Evolutionary conservation across 2,329 filamentous ascomycete species (phyloP).

Genomic region (Ustilaginoidea virens): DNA sequence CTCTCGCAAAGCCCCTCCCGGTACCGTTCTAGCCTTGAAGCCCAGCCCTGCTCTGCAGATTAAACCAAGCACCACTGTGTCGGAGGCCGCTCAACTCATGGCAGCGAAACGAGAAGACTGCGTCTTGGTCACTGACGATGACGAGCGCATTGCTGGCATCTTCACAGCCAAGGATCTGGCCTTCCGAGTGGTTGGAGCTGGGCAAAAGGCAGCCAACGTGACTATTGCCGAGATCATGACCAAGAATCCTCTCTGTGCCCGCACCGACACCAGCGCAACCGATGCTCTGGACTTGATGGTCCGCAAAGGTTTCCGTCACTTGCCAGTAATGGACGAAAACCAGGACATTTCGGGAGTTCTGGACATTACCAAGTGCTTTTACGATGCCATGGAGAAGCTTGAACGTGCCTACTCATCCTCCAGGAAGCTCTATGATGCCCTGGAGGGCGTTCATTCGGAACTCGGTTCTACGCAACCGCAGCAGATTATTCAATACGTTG

Average conservation of each 20-base stretch:
- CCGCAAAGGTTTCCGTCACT: conserved; percentile 88
- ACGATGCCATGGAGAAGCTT: conserved; percentile 99
- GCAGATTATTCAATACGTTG: conserved; percentile 97
- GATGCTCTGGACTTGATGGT: conserved; percentile 98
- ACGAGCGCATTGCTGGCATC: conserved; percentile 95
- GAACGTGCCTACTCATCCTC: conserved; percentile 96
- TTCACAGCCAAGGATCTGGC: conserved; percentile 98
- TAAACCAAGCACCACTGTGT: conserved; percentile 84
- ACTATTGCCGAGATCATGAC: conserved; percentile 99
- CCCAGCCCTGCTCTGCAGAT: conserved; percentile 94
- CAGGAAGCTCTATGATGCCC: conserved; percentile 91
- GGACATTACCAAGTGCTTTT: conserved; percentile 99
- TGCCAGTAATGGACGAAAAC: conserved; percentile 99
- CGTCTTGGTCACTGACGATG: conserved; percentile 91
- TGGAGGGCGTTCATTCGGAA: conserved; percentile 96
- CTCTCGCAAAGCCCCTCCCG: conserved; percentile 84
- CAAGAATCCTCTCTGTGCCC: conserved; percentile 93
- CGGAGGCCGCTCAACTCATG: conserved; percentile 96
- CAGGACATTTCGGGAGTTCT: conserved; percentile 97
- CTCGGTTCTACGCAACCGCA: conserved; percentile 90
- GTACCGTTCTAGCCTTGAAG: conserved; percentile 88
- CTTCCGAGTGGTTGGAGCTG: conserved; percentile 86
- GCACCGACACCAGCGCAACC: conserved; percentile 94
- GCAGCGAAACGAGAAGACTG: conserved; percentile 97
- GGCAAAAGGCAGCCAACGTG: conserved; percentile 75